Conservation (phyloP, 257 asterid genomes). For the Solanum neorickii region DNA sequence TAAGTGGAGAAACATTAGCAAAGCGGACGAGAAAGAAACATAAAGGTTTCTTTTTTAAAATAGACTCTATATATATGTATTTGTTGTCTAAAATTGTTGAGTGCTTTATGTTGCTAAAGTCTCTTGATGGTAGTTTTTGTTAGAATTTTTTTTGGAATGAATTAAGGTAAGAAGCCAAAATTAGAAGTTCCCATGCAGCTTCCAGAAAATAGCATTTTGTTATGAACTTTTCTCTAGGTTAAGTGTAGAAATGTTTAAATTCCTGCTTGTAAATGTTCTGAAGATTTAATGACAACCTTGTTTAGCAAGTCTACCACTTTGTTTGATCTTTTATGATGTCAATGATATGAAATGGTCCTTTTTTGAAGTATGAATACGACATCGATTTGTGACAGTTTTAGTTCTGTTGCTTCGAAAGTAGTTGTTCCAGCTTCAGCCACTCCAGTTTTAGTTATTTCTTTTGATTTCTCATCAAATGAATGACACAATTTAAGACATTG, state of each 20-base stretch:
- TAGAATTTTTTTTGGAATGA: background rate
- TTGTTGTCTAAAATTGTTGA: background rate
- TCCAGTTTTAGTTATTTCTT: background rate
- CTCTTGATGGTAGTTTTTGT: background rate
- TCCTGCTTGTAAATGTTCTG: background rate
- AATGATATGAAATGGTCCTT: background rate
- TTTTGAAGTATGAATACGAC: background rate
- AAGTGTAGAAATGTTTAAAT: background rate
- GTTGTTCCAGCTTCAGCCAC: background rate
- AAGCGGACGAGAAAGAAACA: constrained; percentile 1
- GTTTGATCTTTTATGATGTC: background rate
- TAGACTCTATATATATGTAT: background rate
- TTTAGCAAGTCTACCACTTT: background rate
- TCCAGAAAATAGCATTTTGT: background rate
- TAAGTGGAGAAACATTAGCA: constrained; percentile 66
- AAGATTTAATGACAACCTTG: background rate
- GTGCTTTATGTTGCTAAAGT: background rate
- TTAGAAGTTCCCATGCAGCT: background rate
- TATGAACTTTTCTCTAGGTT: background rate
- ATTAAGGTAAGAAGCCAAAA: background rate
- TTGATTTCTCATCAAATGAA: background rate
- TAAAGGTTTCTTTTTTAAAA: background rate
- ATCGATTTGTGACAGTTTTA: background rate
- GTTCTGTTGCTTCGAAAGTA: background rate
- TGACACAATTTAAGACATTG: background rate